A percentile compares a stretch with the other conserved stretches of the same genome.
Evolutionary conservation across 2,329 filamentous ascomycete species (phyloP).

Genomic region (Nothomitra cinnamomea): DNA sequence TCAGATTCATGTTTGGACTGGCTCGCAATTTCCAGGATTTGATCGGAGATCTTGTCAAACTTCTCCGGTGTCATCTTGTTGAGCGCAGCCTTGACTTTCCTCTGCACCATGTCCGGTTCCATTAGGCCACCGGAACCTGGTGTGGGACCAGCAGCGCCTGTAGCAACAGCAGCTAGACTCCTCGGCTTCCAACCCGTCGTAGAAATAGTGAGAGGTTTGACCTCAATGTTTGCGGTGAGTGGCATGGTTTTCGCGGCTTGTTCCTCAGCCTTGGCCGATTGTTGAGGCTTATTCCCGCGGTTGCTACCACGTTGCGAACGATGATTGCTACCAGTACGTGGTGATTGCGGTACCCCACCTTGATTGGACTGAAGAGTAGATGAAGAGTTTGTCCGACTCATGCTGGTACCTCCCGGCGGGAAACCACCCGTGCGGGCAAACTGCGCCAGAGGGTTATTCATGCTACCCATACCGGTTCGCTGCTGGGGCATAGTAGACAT

Average conservation of each 20-base stretch:
- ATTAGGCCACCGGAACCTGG: slow-evolving; percentile 39
- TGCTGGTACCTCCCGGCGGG: slow-evolving; percentile 7
- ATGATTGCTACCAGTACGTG: slow-evolving; percentile 36
- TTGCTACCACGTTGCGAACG: slow-evolving; percentile 48
- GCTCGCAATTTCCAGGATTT: slow-evolving; percentile 79
- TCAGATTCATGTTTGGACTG: slow-evolving; percentile 94
- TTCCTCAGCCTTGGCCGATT: slow-evolving; percentile 38
- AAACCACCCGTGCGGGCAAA: slow-evolving; percentile 9
- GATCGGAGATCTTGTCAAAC: slow-evolving; percentile 86
- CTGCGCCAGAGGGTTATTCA: slow-evolving; percentile 9
- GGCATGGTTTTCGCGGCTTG: slow-evolving; percentile 78
- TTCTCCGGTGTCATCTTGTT: slow-evolving; percentile 99
- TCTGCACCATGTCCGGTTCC: slow-evolving; percentile 84
- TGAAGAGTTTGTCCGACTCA: slow-evolving; percentile 8
- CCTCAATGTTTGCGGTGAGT: slow-evolving; percentile 63
- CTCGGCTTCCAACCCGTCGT: slow-evolving; percentile 78
- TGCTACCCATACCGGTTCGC: slow-evolving; percentile 24
- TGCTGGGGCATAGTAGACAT: slow-evolving; percentile 33
- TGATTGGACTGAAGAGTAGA: slow-evolving; percentile 7
- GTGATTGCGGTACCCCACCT: slow-evolving; percentile 49
- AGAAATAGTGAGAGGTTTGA: slow-evolving; percentile 62
- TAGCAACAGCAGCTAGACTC: slow-evolving; percentile 36
- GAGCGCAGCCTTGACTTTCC: slow-evolving; percentile 93
- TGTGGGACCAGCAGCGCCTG: slow-evolving; percentile 27
- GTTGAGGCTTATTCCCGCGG: slow-evolving; percentile 33